Evolutionary conservation across 2,329 filamentous ascomycete genomes (phyloP).

Genomic region (Colletotrichum viniferum): DNA sequence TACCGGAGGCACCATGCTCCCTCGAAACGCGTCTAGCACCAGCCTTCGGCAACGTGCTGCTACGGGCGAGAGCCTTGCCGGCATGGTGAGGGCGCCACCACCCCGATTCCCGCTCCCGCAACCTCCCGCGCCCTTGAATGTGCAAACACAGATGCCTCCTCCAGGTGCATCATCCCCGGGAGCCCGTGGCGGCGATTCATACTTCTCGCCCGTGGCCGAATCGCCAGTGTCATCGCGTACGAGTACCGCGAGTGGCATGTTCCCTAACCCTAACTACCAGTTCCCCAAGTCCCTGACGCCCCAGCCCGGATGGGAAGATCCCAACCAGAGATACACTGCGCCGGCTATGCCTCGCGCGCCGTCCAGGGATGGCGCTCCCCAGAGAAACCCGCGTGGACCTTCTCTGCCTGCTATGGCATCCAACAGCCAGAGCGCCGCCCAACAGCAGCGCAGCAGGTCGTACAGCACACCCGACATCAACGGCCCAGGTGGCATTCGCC

Average conservation of each 20-base stretch:
- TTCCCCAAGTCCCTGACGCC: conserved; percentile 79
- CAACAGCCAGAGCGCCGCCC: conserved; percentile 56
- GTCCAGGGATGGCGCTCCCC: conserved; percentile 76
- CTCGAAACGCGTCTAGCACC: conserved; percentile 72
- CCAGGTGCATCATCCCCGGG: conserved; percentile 61
- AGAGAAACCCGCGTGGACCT: conserved; percentile 74
- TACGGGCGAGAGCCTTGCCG: conserved; percentile 71
- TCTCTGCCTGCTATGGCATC: conserved; percentile 76
- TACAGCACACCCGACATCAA: conserved; percentile 97
- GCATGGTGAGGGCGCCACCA: conserved; percentile 65
- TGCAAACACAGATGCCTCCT: conserved; percentile 62
- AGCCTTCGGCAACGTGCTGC: conserved; percentile 78
- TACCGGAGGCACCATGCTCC: conserved; percentile 48
- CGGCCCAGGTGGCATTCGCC: conserved; percentile 64
- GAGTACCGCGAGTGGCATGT: conserved; percentile 77
- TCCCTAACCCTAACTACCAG: conserved; percentile 58
- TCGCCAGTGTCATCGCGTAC: conserved; percentile 78
- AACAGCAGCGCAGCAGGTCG: conserved; percentile 80
- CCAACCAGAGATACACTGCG: conserved; percentile 82
- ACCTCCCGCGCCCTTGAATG: conserved; percentile 63
- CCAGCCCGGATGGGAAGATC: conserved; percentile 71
- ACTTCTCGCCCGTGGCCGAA: conserved; percentile 88
- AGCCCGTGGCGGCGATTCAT: conserved; percentile 74
- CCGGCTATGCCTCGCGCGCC: conserved; percentile 82
- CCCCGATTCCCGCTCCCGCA: conserved; percentile 74